Percentiles rank a stretch among this genome's conserved stretches.
Conservation (phyloP, 2,329 filamentous ascomycete species). For the Pseudophaeomoniella oleicola region DNA sequence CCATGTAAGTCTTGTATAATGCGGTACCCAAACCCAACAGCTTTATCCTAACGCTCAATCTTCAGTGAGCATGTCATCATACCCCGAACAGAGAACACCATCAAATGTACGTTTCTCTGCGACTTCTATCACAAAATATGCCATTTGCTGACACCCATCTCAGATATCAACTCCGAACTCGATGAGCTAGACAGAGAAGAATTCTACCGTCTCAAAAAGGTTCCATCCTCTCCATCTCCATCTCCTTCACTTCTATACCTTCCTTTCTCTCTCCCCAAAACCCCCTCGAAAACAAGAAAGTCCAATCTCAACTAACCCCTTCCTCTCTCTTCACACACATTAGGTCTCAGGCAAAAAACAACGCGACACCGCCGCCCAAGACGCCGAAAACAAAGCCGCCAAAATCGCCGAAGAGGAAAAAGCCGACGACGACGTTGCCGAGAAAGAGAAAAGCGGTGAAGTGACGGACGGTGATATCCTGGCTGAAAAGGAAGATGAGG, state of each 20-base stretch:
- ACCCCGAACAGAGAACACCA: constrained; percentile 96
- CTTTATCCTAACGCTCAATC: constrained; percentile 11
- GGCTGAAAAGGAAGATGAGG: constrained; percentile 20
- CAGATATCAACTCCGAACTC: constrained; percentile 92
- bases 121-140: background rate
- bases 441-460: constrained; percentile 23
- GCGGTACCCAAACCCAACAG: constrained; percentile 4
- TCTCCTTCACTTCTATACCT: constrained; percentile 4
- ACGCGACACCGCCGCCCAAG: constrained; percentile 55
- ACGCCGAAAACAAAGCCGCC: constrained; percentile 46
- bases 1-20: constrained; percentile 45
- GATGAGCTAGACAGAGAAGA: constrained; percentile 96
- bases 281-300: background rate
- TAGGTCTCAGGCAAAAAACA: constrained; percentile 68
- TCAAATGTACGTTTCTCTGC: constrained; percentile 59
- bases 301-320: background rate
- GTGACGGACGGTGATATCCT: constrained; percentile 11
- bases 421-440: constrained; percentile 23
- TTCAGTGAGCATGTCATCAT: constrained; percentile 57
- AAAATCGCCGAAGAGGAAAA: constrained; percentile 50
- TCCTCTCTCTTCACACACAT: background rate
- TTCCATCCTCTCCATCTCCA: no score
- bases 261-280: background rate
- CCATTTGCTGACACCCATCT: constrained; percentile 6
- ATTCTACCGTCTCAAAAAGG: constrained; percentile 94